Conservation (phyloP, 2,329 filamentous ascomycete genomes). For the Fusarium agapanthi region DNA sequence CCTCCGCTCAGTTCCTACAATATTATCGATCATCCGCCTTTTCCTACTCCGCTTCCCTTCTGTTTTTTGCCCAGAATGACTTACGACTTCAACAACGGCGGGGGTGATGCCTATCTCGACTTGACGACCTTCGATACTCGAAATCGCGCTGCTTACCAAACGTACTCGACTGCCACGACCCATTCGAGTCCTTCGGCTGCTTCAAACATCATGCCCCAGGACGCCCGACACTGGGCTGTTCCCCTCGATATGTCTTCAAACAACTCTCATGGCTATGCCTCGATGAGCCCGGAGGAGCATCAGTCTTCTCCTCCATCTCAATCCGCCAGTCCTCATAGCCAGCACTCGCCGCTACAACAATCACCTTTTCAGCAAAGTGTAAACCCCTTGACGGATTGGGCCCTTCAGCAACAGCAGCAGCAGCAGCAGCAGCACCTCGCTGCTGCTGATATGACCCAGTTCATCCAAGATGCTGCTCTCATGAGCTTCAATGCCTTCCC, state of each 20-base stretch:
- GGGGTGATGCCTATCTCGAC: slow-evolving; percentile 68
- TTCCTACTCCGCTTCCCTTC: slow-evolving; percentile 45
- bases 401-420: slow-evolving; percentile 62
- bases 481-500: slow-evolving; percentile 64
- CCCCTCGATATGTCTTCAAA: slow-evolving; percentile 61
- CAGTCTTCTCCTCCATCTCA: slow-evolving; percentile 60
- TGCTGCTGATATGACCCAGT: slow-evolving; percentile 59
- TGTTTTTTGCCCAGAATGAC: slow-evolving; percentile 57
- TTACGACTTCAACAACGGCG: slow-evolving; percentile 67
- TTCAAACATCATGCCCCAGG: slow-evolving; percentile 48
- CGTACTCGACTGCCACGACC: slow-evolving; percentile 40
- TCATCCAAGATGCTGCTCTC: slow-evolving; percentile 66
- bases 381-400: slow-evolving; percentile 69
- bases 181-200: slow-evolving; percentile 47
- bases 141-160: slow-evolving; percentile 58
- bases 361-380: slow-evolving; percentile 63
- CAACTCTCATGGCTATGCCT: slow-evolving; percentile 55
- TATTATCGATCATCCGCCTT: slow-evolving; percentile 44
- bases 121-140: slow-evolving; percentile 65
- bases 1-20: slow-evolving; percentile 50
- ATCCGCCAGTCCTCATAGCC: slow-evolving; percentile 61
- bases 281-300: slow-evolving; percentile 60
- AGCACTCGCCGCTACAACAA: slow-evolving; percentile 59
- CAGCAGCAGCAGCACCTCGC: slow-evolving; percentile 49
- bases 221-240: slow-evolving; percentile 58